Evolutionary conservation across 441 rosid species (phyloP).

Genomic region (Adansonia rubrostipa): DNA sequence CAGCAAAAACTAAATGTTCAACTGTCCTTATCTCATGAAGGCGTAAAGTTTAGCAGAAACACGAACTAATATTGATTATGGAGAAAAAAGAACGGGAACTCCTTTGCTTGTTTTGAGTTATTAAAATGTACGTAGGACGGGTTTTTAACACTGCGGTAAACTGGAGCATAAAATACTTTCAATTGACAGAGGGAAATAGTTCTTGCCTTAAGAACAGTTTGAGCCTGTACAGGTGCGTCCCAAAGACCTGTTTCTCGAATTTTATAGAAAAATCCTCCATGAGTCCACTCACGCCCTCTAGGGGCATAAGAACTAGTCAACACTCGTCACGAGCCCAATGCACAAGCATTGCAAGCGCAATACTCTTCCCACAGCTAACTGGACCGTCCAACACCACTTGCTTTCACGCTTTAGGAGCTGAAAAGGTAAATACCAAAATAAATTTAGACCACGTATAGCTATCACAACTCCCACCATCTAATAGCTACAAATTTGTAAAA

Average conservation of each 20-base stretch:
- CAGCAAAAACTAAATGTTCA: not conserved
- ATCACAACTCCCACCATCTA: not conserved
- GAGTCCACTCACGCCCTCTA: constrained; percentile 87
- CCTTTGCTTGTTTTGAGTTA: not conserved
- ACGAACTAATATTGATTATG: not conserved
- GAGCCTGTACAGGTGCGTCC: constrained; percentile 94
- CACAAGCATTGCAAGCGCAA: constrained; percentile 89
- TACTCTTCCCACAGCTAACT: constrained; percentile 89
- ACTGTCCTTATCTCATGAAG: not conserved
- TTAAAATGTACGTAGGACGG: not conserved
- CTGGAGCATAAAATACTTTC: constrained; percentile 10
- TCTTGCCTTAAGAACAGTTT: constrained; percentile 80
- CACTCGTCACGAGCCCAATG: constrained; percentile 98
- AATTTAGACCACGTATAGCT: not conserved
- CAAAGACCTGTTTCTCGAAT: constrained; percentile 81
- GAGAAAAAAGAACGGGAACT: not conserved
- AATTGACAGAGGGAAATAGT: constrained; percentile 19
- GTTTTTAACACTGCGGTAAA: constrained; percentile 2
- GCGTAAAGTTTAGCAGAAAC: not conserved
- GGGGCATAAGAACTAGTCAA: constrained; percentile 96
- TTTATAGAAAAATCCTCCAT: constrained; percentile 84
- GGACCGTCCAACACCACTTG: constrained; percentile 97
- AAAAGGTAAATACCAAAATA: constrained; percentile 10
- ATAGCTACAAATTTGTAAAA: not conserved
- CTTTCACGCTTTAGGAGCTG: constrained; percentile 70